A percentile compares a stretch with the other conserved stretches of the same genome.
Evolutionary conservation across 805 yeast genomes (phyloP).

Genomic region (Candida pseudoglaebosa): DNA sequence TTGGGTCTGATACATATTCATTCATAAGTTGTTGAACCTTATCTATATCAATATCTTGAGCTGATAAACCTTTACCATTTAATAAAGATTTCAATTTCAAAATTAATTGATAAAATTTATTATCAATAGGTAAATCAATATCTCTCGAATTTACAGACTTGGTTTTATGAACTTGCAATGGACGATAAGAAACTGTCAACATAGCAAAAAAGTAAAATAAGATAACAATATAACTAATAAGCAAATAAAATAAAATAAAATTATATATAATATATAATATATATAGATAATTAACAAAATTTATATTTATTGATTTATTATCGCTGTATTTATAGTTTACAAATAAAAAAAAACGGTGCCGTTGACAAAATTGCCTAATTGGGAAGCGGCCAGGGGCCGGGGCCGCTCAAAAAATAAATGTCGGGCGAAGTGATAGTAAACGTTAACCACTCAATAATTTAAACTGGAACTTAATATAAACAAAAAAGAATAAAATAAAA

Average conservation of each 20-base stretch:
- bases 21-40: conserved; percentile 44
- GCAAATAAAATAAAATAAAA: no score
- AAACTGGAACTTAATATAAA: no score
- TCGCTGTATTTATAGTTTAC: background rate
- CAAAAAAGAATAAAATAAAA: no score
- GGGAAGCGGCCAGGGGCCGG: conserved; percentile 1
- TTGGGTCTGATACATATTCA: conserved; percentile 41
- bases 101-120: conserved; percentile 24
- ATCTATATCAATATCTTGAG: conserved; percentile 51
- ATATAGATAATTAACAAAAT: no score
- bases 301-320: no score
- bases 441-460: no score
- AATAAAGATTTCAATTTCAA: conserved; percentile 21
- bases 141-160: conserved; percentile 1
- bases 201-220: background rate
- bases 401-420: no score
- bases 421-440: no score
- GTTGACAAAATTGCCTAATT: conserved; percentile 2
- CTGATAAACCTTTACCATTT: conserved; percentile 32
- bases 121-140: conserved; percentile 9
- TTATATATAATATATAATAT: no score
- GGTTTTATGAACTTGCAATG: background rate
- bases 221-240: no score
- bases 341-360: conserved; percentile 1
- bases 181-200: background rate